Evolutionary conservation across 2,329 filamentous ascomycete species (phyloP).

Genomic region (Exophiala sideris): DNA sequence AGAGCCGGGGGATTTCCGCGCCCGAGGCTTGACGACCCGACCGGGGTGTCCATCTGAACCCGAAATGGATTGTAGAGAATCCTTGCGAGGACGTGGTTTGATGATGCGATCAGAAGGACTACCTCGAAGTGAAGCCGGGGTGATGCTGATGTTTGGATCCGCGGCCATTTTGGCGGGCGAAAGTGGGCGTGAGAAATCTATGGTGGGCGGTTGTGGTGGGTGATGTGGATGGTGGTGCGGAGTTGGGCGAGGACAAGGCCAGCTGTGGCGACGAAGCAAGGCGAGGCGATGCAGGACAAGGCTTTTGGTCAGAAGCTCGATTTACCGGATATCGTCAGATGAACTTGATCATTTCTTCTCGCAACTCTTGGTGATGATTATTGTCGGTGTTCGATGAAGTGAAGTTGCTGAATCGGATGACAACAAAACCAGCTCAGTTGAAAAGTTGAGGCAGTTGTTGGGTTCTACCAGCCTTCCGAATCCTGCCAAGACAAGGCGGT

Average conservation of each 20-base stretch:
- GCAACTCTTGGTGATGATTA: background rate
- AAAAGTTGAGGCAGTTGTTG: no score
- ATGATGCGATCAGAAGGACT: constrained; percentile 27
- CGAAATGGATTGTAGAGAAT: constrained; percentile 27
- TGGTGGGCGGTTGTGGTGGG: constrained; percentile 6
- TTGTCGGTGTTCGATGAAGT: background rate
- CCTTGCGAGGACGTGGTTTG: constrained; percentile 27
- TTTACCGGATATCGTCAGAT: constrained; percentile 6
- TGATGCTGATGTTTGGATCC: constrained; percentile 23
- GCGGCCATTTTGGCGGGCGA: constrained; percentile 18
- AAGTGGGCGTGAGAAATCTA: background rate
- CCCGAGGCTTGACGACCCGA: constrained; percentile 29
- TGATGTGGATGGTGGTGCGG: constrained; percentile 15
- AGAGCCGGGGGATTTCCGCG: constrained; percentile 29
- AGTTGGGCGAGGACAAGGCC: constrained; percentile 19
- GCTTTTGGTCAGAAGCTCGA: constrained; percentile 13
- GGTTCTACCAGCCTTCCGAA: no score
- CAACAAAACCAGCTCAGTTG: no score
- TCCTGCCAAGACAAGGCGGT: no score
- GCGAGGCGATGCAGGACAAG: constrained; percentile 10
- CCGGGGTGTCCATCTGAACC: constrained; percentile 27
- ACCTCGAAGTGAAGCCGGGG: constrained; percentile 23
- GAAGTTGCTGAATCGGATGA: background rate
- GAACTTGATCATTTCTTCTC: constrained; percentile 8
- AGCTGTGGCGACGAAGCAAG: constrained; percentile 13